These are phyloP conservation scores for Punctularia strigosozonata DNA, from an alignment of 768 basidiomycete genomes.

Conservation along the genomic window DNA sequence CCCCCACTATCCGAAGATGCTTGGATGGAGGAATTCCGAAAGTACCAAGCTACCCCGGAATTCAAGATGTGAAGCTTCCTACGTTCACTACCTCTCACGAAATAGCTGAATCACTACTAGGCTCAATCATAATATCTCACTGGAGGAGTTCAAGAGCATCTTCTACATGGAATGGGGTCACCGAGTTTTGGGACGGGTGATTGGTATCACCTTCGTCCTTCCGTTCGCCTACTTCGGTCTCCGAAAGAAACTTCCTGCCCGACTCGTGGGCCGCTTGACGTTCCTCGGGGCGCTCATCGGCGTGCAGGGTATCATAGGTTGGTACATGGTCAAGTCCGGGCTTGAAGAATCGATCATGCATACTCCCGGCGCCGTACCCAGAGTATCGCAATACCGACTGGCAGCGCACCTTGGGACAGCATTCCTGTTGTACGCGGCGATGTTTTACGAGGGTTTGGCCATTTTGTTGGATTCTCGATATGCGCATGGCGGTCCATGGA, in stretches of 20 bases:
- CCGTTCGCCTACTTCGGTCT: slow-evolving; percentile 75
- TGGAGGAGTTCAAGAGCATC: slow-evolving; percentile 90
- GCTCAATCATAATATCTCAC: slow-evolving; percentile 76
- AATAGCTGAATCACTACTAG: slow-evolving; percentile 27
- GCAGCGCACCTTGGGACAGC: slow-evolving; percentile 93
- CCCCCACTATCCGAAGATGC: slow-evolving; percentile 68
- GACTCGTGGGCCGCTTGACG: slow-evolving; percentile 51
- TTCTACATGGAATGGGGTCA: slow-evolving; percentile 99
- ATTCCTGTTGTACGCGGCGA: slow-evolving; percentile 84
- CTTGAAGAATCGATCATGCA: slow-evolving; percentile 74
- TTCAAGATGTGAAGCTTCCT: slow-evolving; percentile 90
- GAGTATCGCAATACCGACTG: slow-evolving; percentile 93
- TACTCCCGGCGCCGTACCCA: slow-evolving; percentile 75
- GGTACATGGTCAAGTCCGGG: slow-evolving; percentile 99
- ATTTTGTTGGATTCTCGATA: slow-evolving; percentile 74
- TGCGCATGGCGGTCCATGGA: slow-evolving; percentile 45
- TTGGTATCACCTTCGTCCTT: slow-evolving; percentile 73
- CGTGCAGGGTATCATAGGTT: slow-evolving; percentile 84
- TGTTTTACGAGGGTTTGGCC: slow-evolving; percentile 71
- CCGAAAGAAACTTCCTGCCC: slow-evolving; percentile 53
- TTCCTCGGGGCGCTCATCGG: slow-evolving; percentile 77
- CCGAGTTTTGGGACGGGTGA: slow-evolving; percentile 81
- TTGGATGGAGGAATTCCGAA: slow-evolving; percentile 85
- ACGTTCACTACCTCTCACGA: slow-evolving; percentile 1
- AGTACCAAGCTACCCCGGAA: slow-evolving; percentile 92